Evolutionary conservation across 257 asterid genomes (phyloP), one percentile per base, ranked within the genome.

Genomic region (Gentiana macrophylla): DNA sequence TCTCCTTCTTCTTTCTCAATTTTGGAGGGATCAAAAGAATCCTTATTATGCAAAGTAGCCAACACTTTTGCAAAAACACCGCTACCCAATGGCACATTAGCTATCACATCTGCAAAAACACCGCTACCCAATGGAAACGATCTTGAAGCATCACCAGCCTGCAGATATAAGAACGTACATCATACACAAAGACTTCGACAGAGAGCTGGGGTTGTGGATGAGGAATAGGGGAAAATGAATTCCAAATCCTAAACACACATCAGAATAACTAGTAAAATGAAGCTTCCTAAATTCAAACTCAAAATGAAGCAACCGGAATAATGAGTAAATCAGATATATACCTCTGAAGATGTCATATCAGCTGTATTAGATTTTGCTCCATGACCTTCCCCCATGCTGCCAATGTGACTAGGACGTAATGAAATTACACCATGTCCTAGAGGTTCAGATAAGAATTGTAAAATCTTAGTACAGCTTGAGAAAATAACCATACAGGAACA

Each of bases 1-100:
- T 85, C 97, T 37, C 91, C 95, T 75, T 84, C 97, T 77, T 89
- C 99, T 74, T 92, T 92, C 82, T 92, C 99, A 62, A 54, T 79
- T 74, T 84, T 84, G 47, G 81, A 53, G 60, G 84, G 86, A 79
- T 84, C 89, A 57, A 65, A 70, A 48, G 70, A 64, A 50, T 66
- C 83, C 61, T 65, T 85, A 59, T 67, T 73, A 57, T 59, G 70
- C 67, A 78, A 82, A 60, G 72, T 71, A 36, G 37, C 54, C 8
- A 84, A 73, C 56, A 79, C 79, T 65, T 72, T 89, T 52, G 66
- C 67, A 53, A 70, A 73, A 55, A 77, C 89, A 70, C 79, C 86
- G 65, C 76, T 80, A 32, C 72, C 59, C 69, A 67, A 62, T 35
- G 77, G 78, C 71, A 61, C 63, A 50, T 59, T 63, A 68, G 71